Evolutionary conservation across 2,329 filamentous ascomycete genomes (phyloP), one percentile per base, ranked within the genome.

Genomic region (Harringtonia aguacate): DNA sequence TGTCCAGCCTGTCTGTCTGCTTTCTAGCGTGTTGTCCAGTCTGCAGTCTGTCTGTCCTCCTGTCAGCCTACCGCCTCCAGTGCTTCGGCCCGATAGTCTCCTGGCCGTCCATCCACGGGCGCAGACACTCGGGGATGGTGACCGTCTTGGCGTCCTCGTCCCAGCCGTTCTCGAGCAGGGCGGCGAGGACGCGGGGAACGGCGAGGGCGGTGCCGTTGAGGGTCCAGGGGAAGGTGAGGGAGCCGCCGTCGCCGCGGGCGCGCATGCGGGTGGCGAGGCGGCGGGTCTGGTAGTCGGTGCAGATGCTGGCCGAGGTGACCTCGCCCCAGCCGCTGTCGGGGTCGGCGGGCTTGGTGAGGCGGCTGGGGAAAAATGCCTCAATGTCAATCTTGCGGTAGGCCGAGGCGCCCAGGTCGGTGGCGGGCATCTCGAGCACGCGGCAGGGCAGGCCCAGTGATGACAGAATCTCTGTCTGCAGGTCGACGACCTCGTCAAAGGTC

Each of bases 141-240:
- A 97, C 85, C 2, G 73, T 75, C 55, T 69, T 70, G 18, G 70
- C 71, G 21, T 68, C 57, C 56, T 88, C 82, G 56, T 92, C 77
- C 85, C 89, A 98, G 1, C 87, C 84, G 56, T 89, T 87, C 69
- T 98, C 92, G 51, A 98, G 59, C 41, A 98, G 72, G 7, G 88
- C 89, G 21, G 92, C 89, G 47, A 98, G 60, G 13, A 98, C 84
- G 42, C 92, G 74, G 4, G 92, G 92, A 31, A 97, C 83, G 1
- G 92, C 92, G 55, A 97, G 69, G 1, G 90, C 92, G 2, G 92
- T 98, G 1, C 90, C 94, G 59, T 98, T 98, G 31, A 94, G 72
- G 0, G 92, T 98, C 66, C 86, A 87, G 14, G 89, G 87, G 60
- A 87, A 97, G 2, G 72, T 70, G 34, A 83, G 64, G n/a, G 66